Evolutionary conservation across 768 basidiomycete species (phyloP), one percentile per base, ranked within the genome.

Genomic region (Leccinum longicurvipes): DNA sequence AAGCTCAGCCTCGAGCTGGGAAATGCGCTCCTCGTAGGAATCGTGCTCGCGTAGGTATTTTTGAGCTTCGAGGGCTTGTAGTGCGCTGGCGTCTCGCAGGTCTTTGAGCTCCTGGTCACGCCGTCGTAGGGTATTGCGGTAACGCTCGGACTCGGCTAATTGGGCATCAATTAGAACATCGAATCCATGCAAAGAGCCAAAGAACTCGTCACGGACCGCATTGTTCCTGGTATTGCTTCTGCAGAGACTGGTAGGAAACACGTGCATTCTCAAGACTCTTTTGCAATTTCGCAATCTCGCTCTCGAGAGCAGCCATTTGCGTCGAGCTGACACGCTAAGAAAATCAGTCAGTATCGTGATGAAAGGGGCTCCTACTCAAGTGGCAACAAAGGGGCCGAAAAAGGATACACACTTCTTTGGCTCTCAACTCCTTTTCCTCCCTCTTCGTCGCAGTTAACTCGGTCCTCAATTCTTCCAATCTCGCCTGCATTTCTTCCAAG

Each of bases 181-280:
- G 27, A 19, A 19, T 12, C 39, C 6, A 41, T 29, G 21, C 4
- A 1, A 47, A 25, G 21, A 12, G 41, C 41, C 7, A 46, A 47
- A 17, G 6, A 45, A 50, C 11, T 56, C 10, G n/a, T 28, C 44
- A 82, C 86, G 19, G 68, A 90, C 88, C 73, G 63, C 85, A 87
- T 72, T 96, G 94, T 65, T 96, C 92, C 61, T 88, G 83, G 64
- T 96, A 97, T 67, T 92, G 91, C 63, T 86, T 86, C 65, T 94
- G 89, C 58, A 96, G 75, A 61, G 81, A 86, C 57, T 82, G 79
- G 67, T 93, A 92, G 17, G 85, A 83, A 21, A 80, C 70, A 50
- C 87, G 84, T 12, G 91, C 81, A 39, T 78, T 82, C 47, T 96
- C 93, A 34, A 97, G 75, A 17, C 76, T 78, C 66, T 87, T 86